phyloP scores from a whole-genome alignment of 768 basidiomycete genomes.

The Suillus occidentalis region DNA sequence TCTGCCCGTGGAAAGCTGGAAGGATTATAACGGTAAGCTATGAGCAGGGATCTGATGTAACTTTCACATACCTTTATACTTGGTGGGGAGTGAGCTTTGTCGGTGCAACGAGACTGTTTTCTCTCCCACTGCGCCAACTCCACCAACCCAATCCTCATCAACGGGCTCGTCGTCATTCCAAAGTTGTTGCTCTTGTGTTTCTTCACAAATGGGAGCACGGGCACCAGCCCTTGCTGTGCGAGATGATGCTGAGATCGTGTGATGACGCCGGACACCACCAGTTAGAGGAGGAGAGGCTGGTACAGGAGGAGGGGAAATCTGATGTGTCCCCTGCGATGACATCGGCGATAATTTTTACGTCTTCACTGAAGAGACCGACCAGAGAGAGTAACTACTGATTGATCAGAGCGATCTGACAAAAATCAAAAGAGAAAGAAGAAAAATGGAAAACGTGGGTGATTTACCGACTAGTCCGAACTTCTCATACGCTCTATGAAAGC shows the following conservation, averaged over 20 bases:
- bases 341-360: constrained; percentile 23
- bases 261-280: constrained; percentile 69
- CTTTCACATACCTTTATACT: constrained; percentile 63
- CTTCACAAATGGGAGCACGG: constrained; percentile 69
- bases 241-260: constrained; percentile 78
- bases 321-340: constrained; percentile 38
- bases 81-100: constrained; percentile 79
- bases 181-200: constrained; percentile 53
- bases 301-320: constrained; percentile 43
- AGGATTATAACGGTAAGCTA: constrained; percentile 14
- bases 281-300: constrained; percentile 37
- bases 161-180: constrained; percentile 80
- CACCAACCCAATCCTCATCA: constrained; percentile 79
- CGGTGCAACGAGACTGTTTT: constrained; percentile 71
- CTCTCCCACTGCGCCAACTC: constrained; percentile 81
- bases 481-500: constrained; percentile 1
- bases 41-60: constrained; percentile 7
- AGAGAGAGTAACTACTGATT: constrained; percentile 1
- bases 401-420: constrained; percentile 6
- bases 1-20: constrained; percentile 51
- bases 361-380: constrained; percentile 9
- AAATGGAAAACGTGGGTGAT: constrained; percentile 6
- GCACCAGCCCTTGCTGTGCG: constrained; percentile 59
- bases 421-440: constrained; percentile 12
- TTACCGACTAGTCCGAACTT: constrained; percentile 1